A percentile compares a stretch with the other conserved stretches of the same genome.
These are phyloP conservation scores for Artemisia annua DNA, from an alignment of 129 eudicot genomes.

Conservation along the genomic window DNA sequence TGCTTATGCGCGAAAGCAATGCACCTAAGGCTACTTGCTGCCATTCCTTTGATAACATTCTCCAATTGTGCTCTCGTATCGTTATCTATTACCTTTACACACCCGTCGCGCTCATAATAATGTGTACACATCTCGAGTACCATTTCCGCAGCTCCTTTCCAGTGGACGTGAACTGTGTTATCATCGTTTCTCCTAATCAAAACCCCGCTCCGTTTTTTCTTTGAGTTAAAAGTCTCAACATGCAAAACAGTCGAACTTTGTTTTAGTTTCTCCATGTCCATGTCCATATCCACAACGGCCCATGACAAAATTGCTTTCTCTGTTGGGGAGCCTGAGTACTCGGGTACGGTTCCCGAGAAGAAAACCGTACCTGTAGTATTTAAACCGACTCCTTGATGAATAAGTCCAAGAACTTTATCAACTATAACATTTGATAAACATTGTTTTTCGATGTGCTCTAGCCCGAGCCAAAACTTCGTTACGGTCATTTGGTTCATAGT, in stretches of 20 bases:
- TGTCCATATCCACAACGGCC: constrained; percentile 63
- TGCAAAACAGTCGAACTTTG: constrained; percentile 46
- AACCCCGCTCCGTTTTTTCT: constrained; percentile 76
- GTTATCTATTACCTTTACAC: constrained; percentile 23
- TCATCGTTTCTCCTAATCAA: constrained; percentile 39
- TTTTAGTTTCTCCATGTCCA: constrained; percentile 70
- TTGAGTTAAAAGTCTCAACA: constrained; percentile 77
- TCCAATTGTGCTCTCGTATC: constrained; percentile 50
- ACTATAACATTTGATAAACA: constrained; percentile 25
- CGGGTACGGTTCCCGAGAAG: constrained; percentile 34
- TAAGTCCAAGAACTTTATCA: constrained; percentile 33
- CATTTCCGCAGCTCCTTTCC: constrained; percentile 98
- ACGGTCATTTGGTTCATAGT: too few species aligned
- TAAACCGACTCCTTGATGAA: constrained; percentile 68
- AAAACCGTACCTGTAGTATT: constrained; percentile 77
- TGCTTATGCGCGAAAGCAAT: constrained; percentile 78
- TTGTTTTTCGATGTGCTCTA: too few species aligned
- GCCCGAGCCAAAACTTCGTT: too few species aligned
- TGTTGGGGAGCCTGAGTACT: constrained; percentile 82
- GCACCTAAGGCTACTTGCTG: constrained; percentile 89
- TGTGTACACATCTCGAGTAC: constrained; percentile 63
- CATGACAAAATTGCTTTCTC: constrained; percentile 85
- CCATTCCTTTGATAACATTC: constrained; percentile 77
- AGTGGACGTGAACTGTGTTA: constrained; percentile 50
- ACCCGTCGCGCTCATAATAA: constrained; percentile 49